Conservation (phyloP, 2,329 filamentous ascomycete genomes). For the Rutstroemia sp. region DNA sequence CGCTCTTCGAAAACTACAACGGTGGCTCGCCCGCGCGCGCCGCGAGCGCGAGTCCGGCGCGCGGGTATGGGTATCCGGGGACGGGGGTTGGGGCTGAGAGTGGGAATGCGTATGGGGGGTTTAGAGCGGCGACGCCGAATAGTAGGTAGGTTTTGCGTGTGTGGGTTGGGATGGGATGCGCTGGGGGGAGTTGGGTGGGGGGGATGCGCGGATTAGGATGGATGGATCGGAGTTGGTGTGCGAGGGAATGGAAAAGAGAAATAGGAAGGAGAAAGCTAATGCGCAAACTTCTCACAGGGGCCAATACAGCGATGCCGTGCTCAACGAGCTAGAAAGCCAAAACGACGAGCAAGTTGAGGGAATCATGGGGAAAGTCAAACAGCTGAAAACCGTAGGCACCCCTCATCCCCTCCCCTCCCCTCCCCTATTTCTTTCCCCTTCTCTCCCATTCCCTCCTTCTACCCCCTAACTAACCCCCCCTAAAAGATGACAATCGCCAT, state of each 20-base stretch:
- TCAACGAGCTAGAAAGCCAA: constrained; percentile 91
- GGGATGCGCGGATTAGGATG: neutral
- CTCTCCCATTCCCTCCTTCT: neutral
- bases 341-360: constrained; percentile 86
- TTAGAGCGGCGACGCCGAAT: constrained; percentile 65
- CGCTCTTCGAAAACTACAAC: constrained; percentile 69
- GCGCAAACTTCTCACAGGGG: constrained; percentile 44
- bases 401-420: neutral
- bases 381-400: constrained; percentile 72
- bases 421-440: neutral
- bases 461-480: neutral
- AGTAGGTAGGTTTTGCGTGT: constrained; percentile 41
- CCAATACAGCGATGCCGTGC: constrained; percentile 85
- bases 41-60: constrained; percentile 7
- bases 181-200: neutral
- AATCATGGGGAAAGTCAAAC: constrained; percentile 83
- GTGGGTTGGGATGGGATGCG: neutral
- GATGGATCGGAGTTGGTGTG: no score
- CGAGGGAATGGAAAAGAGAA: no score
- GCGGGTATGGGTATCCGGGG: constrained; percentile 44
- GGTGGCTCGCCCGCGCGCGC: constrained; percentile 33
- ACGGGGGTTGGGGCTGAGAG: constrained; percentile 28
- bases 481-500: constrained; percentile 80
- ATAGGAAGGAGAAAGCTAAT: neutral
- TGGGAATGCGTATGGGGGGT: constrained; percentile 34